These are phyloP conservation scores for Metschnikowia koreensis DNA, from an alignment of 805 yeast species.

Conservation along the genomic window DNA sequence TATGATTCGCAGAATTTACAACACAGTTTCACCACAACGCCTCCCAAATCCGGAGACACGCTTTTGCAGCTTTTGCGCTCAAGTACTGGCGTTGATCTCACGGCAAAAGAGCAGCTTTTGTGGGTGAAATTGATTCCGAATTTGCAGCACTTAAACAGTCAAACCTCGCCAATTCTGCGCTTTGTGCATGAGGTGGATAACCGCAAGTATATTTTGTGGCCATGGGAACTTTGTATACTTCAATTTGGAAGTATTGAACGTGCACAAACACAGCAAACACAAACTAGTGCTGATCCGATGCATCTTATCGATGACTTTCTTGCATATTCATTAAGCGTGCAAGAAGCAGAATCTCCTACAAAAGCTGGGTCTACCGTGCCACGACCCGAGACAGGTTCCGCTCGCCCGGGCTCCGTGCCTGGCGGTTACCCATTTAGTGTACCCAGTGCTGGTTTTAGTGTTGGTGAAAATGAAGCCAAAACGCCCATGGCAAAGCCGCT, in stretches of 20 bases:
- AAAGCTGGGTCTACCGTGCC: background rate
- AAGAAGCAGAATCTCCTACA: slow-evolving; percentile 9
- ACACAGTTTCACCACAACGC: slow-evolving; percentile 25
- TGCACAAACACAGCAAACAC: background rate
- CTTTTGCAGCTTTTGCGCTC: slow-evolving; percentile 32
- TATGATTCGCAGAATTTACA: slow-evolving; percentile 27
- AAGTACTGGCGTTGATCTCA: slow-evolving; percentile 32
- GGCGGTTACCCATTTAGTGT: slow-evolving; percentile 15
- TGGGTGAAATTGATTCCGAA: slow-evolving; percentile 75
- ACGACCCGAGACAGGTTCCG: background rate
- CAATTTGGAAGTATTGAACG: slow-evolving; percentile 42
- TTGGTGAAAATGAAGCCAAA: slow-evolving; percentile 6
- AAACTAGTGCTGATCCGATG: slow-evolving; percentile 26
- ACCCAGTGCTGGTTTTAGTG: slow-evolving; percentile 11
- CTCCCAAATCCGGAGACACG: slow-evolving; percentile 26
- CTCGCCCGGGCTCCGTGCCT: background rate
- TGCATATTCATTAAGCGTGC: slow-evolving; percentile 15
- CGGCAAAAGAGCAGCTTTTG: slow-evolving; percentile 25
- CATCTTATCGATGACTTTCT: slow-evolving; percentile 35
- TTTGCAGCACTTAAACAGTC: slow-evolving; percentile 63
- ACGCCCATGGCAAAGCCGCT: slow-evolving; percentile 5
- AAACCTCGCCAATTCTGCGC: slow-evolving; percentile 59
- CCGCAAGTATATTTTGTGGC: slow-evolving; percentile 67
- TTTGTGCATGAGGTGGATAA: slow-evolving; percentile 54
- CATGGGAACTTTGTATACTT: slow-evolving; percentile 59